Evolutionary conservation across 225 moss, liverwort and hornwort genomes (phyloP), one percentile per base, ranked within the genome.

Genomic region (Lunularia cruciata): DNA sequence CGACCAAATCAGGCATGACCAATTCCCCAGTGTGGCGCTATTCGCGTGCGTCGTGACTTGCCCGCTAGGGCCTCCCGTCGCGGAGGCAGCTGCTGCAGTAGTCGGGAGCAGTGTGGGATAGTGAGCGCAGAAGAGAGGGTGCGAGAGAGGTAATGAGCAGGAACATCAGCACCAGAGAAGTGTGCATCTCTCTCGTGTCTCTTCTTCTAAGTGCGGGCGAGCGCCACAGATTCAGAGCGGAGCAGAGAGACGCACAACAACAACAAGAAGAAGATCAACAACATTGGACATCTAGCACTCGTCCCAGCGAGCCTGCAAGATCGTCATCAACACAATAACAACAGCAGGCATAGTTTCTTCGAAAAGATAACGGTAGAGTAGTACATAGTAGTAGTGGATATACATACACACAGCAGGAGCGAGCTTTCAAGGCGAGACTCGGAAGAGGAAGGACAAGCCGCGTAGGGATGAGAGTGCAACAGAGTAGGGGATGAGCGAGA

Each of bases 401-500:
- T 33, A 34, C 1, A 22, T 13, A 67, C 18, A 22, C 32, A 16
- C 67, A 65, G 47, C 31, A 16, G 52, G 6, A 63, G 63, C 4
- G 42, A 42, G 67, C 8, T 8, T 28, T n/a, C n/a, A n/a, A n/a
- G n/a, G n/a, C n/a, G 49, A 3, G 45, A 27, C 11, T 13, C 32
- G 47, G 33, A 48, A 53, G 64, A 23, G 52, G 63, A 66, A 65
- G 66, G 28, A 62, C 69, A 34, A 42, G 22, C 33, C 33, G 53
- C 73, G 63, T 60, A 63, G 69, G 15, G 58, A 71, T 38, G 49
- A 46, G 20, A 45, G 20, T n/a, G n/a, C n/a, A n/a, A n/a, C 45
- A 35, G 27, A 56, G 49, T 36, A 57, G 77, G 42, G 68, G 72
- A 60, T 31, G 71, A 60, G 71, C 71, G 63, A 53, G 52, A 72